Base-by-base conservation (phyloP, 805 yeast species). In the Candida methanosorbosa region DNA sequence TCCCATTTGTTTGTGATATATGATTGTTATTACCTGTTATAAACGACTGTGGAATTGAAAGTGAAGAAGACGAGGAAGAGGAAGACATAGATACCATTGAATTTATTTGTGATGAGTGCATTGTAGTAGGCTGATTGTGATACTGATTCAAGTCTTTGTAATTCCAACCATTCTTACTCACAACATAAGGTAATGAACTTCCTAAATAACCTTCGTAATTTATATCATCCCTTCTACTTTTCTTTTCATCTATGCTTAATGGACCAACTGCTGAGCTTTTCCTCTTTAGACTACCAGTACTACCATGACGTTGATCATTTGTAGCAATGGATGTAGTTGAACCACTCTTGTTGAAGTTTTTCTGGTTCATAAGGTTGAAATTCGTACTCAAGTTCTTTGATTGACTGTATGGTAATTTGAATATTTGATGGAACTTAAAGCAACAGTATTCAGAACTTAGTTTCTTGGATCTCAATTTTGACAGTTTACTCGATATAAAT, bases 381-480 rank as follows among this genome's bases (percentile, higher is more conserved):
- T 29, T 29, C n/a, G 15, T 7, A 14, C 18, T 29, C 4, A 49
- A 34, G 1, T 46, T 39, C n/a, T 52, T 50, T 3, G 47, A 36
- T 1, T 50, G 43, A 31, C 49, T 49, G 35, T 50, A 56, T 0
- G 62, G 62, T 9, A 57, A 38, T 13, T 44, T 37, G 31, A 45
- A 54, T 61, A 57, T 56, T 26, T 51, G 48, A 38, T 57, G 61
- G 34, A 51, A 50, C 32, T 56, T 57, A 17, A 35, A 35, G n/a
- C 47, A 40, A 29, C 59, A 53, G 35, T 40, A 54, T 18, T 56
- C 62, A 2, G 58, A 33, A 23, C 36, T 52, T 18, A 57, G 30
- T 29, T 56, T 57, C 36, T 56, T 56, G 13, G 57, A 50, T 37
- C 53, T 40, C 27, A 34, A 25, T 31, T 53, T 56, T 3, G 61